Percentiles rank a stretch among this genome's conserved stretches.
Conservation (phyloP, 768 basidiomycete species). For the Hygrocybe coccinea region DNA sequence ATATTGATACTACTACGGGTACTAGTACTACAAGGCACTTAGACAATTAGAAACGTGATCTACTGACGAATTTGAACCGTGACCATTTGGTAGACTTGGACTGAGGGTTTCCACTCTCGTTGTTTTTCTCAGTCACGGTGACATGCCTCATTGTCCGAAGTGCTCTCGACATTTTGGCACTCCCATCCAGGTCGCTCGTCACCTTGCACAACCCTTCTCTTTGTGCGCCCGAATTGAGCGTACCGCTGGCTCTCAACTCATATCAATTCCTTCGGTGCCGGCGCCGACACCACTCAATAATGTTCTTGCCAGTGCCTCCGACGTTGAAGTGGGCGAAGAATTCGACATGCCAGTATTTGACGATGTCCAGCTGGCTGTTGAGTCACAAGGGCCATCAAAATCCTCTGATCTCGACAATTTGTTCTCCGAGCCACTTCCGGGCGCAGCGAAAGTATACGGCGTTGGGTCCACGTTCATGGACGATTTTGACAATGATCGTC, state of each 20-base stretch:
- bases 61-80: slow-evolving; percentile 6
- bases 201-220: background rate
- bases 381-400: background rate
- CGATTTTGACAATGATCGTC: background rate
- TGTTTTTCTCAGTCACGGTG: too few relatives aligned
- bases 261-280: background rate
- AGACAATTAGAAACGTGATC: background rate
- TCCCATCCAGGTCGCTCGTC: background rate
- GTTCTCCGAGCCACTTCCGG: background rate
- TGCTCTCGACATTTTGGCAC: background rate
- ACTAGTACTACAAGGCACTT: background rate
- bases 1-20: too few relatives aligned
- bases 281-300: background rate
- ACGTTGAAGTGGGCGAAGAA: background rate
- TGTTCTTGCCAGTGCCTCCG: background rate
- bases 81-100: background rate
- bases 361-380: background rate
- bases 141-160: background rate
- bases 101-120: too few relatives aligned
- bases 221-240: background rate
- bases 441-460: background rate
- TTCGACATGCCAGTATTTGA: background rate
- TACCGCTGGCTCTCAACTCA: too few relatives aligned
- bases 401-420: background rate
- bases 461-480: background rate